These are phyloP conservation scores for Serendipita sp. DNA, from an alignment of 1,284 basidiomycete genomes.

Conservation along the genomic window DNA sequence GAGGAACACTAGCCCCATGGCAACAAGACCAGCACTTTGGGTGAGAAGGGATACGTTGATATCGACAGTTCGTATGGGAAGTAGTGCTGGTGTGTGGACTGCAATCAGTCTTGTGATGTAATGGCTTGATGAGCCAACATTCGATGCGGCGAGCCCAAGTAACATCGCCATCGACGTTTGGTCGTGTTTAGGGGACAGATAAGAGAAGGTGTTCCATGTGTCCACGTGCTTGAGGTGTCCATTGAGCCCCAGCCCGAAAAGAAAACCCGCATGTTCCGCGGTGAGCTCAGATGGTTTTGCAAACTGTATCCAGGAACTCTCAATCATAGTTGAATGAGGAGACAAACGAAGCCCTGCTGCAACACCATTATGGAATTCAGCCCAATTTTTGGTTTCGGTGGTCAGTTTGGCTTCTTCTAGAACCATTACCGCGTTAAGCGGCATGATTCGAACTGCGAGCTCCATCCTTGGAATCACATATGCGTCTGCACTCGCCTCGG, in stretches of 20 bases:
- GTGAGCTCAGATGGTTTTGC: conserved; percentile 78
- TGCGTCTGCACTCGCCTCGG: conserved; percentile 56
- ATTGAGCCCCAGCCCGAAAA: conserved; percentile 82
- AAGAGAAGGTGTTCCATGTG: conserved; percentile 80
- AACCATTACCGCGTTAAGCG: conserved; percentile 46
- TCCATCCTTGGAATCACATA: conserved; percentile 74
- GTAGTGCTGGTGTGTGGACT: conserved; percentile 82
- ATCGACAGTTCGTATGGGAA: conserved; percentile 76
- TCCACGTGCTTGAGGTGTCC: conserved; percentile 81
- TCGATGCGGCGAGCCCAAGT: conserved; percentile 82
- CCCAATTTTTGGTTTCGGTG: conserved; percentile 70
- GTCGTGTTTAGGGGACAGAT: conserved; percentile 90
- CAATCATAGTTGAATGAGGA: conserved; percentile 59
- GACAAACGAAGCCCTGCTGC: conserved; percentile 78
- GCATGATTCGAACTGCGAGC: conserved; percentile 58
- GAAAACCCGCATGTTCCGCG: conserved; percentile 86
- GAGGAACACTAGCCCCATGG: conserved; percentile 81
- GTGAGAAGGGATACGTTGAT: conserved; percentile 82
- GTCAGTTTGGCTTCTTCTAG: conserved; percentile 54
- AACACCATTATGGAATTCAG: conserved; percentile 95
- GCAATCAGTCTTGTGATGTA: conserved; percentile 84
- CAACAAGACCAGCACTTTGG: conserved; percentile 79
- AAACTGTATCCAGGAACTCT: conserved; percentile 88
- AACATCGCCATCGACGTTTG: conserved; percentile 87
- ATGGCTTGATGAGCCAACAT: conserved; percentile 75